A percentile compares a stretch with the other conserved stretches of the same genome.
These are phyloP conservation scores for Perilla frutescens DNA, from an alignment of 257 asterid species.

Conservation along the genomic window DNA sequence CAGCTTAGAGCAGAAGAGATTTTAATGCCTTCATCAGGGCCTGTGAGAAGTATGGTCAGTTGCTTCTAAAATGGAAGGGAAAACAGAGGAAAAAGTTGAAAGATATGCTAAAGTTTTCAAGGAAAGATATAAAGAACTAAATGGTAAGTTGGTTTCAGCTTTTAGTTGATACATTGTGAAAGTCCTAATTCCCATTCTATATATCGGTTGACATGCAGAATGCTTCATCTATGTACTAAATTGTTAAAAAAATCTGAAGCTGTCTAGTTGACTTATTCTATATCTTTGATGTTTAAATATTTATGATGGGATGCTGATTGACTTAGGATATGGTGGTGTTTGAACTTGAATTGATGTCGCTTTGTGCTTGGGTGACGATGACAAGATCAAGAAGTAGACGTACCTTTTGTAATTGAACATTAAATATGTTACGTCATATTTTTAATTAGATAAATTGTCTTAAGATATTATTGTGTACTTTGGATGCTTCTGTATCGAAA, in stretches of 20 bases:
- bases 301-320: too few relatives aligned
- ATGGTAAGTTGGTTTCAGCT: constrained; percentile 53
- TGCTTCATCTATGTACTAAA: neutral
- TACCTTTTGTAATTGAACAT: too few relatives aligned
- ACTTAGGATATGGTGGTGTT: too few relatives aligned
- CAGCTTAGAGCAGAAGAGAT: constrained; percentile 98
- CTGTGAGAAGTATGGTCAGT: constrained; percentile 96
- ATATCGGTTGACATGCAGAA: neutral
- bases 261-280: neutral
- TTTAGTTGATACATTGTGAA: neutral
- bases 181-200: neutral
- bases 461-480: too few relatives aligned
- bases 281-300: too few relatives aligned
- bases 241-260: neutral
- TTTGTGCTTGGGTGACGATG: too few relatives aligned
- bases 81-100: constrained; percentile 91
- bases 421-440: too few relatives aligned
- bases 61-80: constrained; percentile 98
- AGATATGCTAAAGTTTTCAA: constrained; percentile 88
- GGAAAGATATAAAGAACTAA: constrained; percentile 93
- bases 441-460: too few relatives aligned
- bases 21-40: constrained; percentile 95
- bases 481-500: too few relatives aligned
- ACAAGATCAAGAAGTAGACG: too few relatives aligned
- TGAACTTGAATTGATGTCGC: too few relatives aligned